Base-by-base conservation (phyloP, 768 basidiomycete genomes). In the Amanita pseudoporphyria region DNA sequence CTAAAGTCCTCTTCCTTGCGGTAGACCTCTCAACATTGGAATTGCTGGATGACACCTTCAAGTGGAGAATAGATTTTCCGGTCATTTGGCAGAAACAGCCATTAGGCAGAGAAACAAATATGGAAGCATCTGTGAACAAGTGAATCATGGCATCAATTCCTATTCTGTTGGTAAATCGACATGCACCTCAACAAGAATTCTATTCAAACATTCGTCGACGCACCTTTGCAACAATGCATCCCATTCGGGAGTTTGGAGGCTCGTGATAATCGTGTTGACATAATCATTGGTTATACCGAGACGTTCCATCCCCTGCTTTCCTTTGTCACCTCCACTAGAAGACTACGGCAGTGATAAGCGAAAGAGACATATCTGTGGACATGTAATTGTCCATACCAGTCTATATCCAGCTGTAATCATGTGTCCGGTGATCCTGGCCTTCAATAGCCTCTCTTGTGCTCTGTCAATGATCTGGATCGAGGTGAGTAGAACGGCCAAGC, bases 11-110 rank as follows among this genome's bases (percentile, higher is more conserved):
- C 41, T 39, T 46, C 21, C 32, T 24, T 38, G 37, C 3, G 22
- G 42, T 12, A 5, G 37, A 30, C n/a, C 16, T 24, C 5, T 51
- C 28, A n/a, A 26, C 33, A 21, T 30, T 22, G 43, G 56, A 50
- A 56, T 52, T 57, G 62, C 62, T 51, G 51, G 56, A 49, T 60
- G 57, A 53, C 46, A 60, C 57, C 24, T 39, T 39, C 21, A 62
- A 49, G 63, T 56, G 66, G 54, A 80, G 67, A 19, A 95, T 61
- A 0, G 87, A 82, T 31, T 71, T 70, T 3, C 94, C 94, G 0
- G 83, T 78, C 51, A 96, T 61, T 63, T 98, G 94, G 53, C 86
- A 86, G 32, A 84, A 74, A 59, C 90, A 94, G 16, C 78, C 81
- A 58, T 96, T 95, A 0, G 86, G 85, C 18, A 96, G 64, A 2